Conservation (phyloP, 129 eudicot genomes). For the Calendula officinalis region DNA sequence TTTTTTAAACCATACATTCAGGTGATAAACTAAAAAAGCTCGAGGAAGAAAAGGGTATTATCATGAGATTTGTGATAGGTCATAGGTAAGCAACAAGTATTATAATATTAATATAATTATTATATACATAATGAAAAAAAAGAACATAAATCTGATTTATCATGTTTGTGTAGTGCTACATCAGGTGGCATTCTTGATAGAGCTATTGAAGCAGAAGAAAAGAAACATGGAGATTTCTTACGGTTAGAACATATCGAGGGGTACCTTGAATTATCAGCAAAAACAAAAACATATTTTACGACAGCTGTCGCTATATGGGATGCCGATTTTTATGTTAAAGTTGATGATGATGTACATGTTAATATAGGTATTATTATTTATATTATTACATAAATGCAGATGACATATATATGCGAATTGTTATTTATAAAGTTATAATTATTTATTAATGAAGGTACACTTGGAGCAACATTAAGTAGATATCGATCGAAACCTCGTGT, state of each 20-base stretch:
- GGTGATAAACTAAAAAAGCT: constrained; percentile 82
- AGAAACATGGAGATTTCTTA: constrained; percentile 77
- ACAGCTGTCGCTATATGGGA: constrained; percentile 86
- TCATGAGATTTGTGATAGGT: constrained; percentile 89
- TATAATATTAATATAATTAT: neutral
- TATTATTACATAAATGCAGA: neutral
- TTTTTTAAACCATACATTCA: constrained; percentile 19
- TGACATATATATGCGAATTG: neutral
- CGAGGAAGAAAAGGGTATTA: constrained; percentile 92
- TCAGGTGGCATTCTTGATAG: constrained; percentile 83
- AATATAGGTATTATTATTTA: constrained; percentile 53
- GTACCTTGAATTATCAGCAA: constrained; percentile 86
- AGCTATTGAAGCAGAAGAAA: constrained; percentile 88
- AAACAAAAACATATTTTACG: constrained; percentile 71
- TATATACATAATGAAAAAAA: neutral
- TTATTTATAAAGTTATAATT: constrained; percentile 9
- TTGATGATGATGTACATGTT: constrained; percentile 89
- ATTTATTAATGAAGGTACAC: constrained; percentile 63
- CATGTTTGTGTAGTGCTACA: constrained; percentile 55
- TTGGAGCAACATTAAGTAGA: constrained; percentile 70
- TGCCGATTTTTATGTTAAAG: constrained; percentile 90
- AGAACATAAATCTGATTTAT: neutral
- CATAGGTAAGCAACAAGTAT: constrained; percentile 59
- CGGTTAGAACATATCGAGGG: constrained; percentile 92
- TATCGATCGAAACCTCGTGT: constrained; percentile 64